These are phyloP conservation scores for Pleodorina starrii DNA, from an alignment of 139 green algal genomes.

Conservation along the genomic window DNA sequence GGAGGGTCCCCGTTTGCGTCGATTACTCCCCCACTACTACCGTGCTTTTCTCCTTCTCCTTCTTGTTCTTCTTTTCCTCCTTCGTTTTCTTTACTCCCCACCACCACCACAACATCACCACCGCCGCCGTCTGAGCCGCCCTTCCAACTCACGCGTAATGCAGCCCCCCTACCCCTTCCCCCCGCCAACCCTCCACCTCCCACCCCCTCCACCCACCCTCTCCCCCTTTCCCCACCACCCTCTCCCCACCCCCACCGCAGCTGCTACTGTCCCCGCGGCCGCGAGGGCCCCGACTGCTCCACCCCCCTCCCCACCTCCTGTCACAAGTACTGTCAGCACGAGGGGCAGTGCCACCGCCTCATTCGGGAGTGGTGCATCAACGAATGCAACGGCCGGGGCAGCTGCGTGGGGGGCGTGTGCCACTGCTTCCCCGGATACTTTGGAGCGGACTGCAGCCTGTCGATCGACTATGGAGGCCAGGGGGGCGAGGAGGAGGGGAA, in stretches of 20 bases:
- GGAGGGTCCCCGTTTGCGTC: no score
- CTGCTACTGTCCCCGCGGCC: slow-evolving; percentile 39
- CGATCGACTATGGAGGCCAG: not conserved
- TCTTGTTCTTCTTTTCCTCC: no score
- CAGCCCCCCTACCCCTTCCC: not conserved
- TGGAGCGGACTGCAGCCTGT: slow-evolving; percentile 34
- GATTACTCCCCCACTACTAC: no score
- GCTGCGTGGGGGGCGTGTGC: slow-evolving; percentile 32
- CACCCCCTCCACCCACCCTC: not conserved
- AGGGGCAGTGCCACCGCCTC: slow-evolving; percentile 16
- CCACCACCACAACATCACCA: no score
- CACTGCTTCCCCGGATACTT: slow-evolving; percentile 46
- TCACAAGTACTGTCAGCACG: slow-evolving; percentile 15
- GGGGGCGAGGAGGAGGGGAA: not conserved
- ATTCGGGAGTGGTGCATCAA: slow-evolving; percentile 44
- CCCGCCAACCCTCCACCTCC: not conserved
- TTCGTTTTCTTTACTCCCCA: no score
- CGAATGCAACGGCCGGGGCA: slow-evolving; percentile 30
- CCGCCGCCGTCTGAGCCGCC: no score
- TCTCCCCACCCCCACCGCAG: not conserved
- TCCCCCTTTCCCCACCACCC: not conserved
- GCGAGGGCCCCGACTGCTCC: slow-evolving; percentile 22
- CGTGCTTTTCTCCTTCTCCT: no score
- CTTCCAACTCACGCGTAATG: no score
- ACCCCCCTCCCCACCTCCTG: slow-evolving; percentile 22